These are phyloP conservation scores for Fusarium equiseti DNA, from an alignment of 2,329 filamentous ascomycete species.

Conservation along the genomic window DNA sequence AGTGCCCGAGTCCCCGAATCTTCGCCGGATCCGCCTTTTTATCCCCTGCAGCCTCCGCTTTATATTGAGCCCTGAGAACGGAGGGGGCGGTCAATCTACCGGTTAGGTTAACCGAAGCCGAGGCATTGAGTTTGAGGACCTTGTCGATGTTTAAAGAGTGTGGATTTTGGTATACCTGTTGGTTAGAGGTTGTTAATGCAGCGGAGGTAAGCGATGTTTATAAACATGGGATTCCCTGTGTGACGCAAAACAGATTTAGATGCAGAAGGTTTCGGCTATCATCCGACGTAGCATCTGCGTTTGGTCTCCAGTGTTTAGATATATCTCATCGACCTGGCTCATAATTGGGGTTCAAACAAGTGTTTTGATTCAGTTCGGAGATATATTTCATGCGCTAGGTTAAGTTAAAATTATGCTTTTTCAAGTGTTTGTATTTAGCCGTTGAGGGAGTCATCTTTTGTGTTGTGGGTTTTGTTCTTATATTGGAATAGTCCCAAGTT, in stretches of 20 bases:
- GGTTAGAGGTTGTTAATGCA: background rate
- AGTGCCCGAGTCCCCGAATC: background rate
- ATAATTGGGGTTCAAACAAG: background rate
- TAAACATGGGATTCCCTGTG: background rate
- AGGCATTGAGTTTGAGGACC: background rate
- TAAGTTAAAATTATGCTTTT: fast-evolving
- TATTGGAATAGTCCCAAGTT: too few species aligned
- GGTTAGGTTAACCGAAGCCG: conserved; percentile 5
- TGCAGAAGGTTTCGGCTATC: background rate
- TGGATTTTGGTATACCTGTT: background rate
- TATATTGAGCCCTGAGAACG: background rate
- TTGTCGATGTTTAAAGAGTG: background rate
- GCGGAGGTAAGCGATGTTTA: background rate
- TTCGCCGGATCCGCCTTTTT: background rate
- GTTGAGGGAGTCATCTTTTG: too few species aligned
- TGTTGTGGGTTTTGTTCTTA: too few species aligned
- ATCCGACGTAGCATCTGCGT: background rate
- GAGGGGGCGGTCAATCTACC: background rate
- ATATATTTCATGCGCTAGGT: background rate
- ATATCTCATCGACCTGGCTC: background rate
- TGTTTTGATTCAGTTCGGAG: too few species aligned
- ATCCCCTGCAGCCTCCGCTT: background rate
- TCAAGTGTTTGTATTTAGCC: too few species aligned
- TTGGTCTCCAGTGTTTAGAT: background rate
- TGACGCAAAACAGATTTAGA: background rate